Evolutionary conservation across 2,329 filamentous ascomycete genomes (phyloP).

Genomic region (Ceratocystis harringtonii): DNA sequence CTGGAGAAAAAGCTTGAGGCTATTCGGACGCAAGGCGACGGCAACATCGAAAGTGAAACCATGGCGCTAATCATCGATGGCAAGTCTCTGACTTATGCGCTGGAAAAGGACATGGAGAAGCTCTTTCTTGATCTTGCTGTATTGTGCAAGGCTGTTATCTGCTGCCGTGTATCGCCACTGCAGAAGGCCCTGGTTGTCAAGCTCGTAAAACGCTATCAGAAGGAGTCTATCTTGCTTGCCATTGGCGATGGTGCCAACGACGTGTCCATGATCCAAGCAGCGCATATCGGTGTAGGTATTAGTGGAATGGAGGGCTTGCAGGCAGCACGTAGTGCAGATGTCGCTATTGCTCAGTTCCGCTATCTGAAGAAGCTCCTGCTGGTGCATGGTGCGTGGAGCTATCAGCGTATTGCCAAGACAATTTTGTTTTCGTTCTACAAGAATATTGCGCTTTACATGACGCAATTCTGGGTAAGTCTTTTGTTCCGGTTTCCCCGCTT

Average conservation of each 20-base stretch:
- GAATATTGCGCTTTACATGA: constrained; percentile 97
- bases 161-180: constrained; percentile 88
- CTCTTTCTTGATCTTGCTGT: constrained; percentile 83
- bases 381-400: constrained; percentile 94
- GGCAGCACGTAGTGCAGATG: constrained; percentile 86
- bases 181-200: constrained; percentile 98
- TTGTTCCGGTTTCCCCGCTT: neutral
- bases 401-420: constrained; percentile 90
- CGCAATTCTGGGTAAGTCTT: constrained; percentile 81
- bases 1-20: constrained; percentile 87
- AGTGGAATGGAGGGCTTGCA: constrained; percentile 94
- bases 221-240: constrained; percentile 80
- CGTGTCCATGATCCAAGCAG: constrained; percentile 99
- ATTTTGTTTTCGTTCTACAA: constrained; percentile 99
- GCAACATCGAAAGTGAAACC: constrained; percentile 65
- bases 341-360: constrained; percentile 89
- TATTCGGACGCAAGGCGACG: constrained; percentile 66
- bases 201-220: constrained; percentile 81
- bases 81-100: constrained; percentile 80
- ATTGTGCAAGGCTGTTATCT: constrained; percentile 97
- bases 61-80: constrained; percentile 91
- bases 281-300: constrained; percentile 94
- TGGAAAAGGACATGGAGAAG: constrained; percentile 89
- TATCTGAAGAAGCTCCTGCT: constrained; percentile 86
- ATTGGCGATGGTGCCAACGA: constrained; percentile 98